Conservation (phyloP, 257 asterid genomes). For the Salvia splendens region DNA sequence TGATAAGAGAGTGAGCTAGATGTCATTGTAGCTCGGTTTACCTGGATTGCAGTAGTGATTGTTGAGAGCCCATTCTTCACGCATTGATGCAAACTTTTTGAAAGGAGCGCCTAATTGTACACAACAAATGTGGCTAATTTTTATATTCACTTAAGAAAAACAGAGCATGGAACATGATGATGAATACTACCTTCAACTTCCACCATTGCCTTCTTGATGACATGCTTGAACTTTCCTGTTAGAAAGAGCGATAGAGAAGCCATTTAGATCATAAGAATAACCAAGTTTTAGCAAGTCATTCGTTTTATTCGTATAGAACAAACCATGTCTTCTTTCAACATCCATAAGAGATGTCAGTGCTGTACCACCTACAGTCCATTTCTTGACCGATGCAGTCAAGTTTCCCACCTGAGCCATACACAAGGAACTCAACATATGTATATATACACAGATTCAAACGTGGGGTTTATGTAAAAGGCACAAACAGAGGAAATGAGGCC, state of each 20-base stretch:
- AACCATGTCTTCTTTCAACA: conserved; percentile 87
- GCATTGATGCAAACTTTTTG: conserved; percentile 69
- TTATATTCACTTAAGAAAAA: not conserved
- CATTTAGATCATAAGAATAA: no score
- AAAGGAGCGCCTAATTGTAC: conserved; percentile 72
- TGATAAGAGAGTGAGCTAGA: not conserved
- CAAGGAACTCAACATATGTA: not conserved
- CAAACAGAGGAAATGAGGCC: conserved; percentile 59
- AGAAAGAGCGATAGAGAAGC: conserved; percentile 3
- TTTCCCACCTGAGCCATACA: conserved; percentile 60
- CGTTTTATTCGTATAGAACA: not conserved
- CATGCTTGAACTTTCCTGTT: conserved; percentile 85
- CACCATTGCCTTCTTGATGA: conserved; percentile 91
- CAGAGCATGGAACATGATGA: not conserved
- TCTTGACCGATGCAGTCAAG: conserved; percentile 68
- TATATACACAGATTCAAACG: not conserved
- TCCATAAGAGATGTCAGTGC: conserved; percentile 84
- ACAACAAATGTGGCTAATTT: not conserved
- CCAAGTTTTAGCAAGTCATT: not conserved
- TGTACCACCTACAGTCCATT: conserved; percentile 86
- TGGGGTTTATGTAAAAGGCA: conserved; percentile 4
- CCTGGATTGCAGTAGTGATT: conserved; percentile 75
- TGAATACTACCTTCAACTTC: conserved; percentile 67
- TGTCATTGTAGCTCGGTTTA: conserved; percentile 27
- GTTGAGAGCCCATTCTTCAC: conserved; percentile 85